These are phyloP conservation scores for Rhodotorula sp. DNA, from an alignment of 1,284 basidiomycete genomes.

Conservation along the genomic window DNA sequence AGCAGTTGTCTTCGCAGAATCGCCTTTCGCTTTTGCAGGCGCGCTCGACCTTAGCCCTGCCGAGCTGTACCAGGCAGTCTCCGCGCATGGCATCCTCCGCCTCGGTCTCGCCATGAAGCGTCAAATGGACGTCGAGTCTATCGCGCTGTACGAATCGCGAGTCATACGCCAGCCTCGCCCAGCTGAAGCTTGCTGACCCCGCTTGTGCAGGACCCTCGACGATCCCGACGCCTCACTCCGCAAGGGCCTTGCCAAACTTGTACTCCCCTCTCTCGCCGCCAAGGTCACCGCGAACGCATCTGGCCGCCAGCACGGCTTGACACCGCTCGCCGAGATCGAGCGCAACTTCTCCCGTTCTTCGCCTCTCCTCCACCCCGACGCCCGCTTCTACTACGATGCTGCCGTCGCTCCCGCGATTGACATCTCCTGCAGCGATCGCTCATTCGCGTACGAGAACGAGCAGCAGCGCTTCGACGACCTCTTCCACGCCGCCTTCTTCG, in stretches of 20 bases:
- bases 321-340: constrained; percentile 64
- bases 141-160: constrained; percentile 15
- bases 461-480: constrained; percentile 57
- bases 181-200: background rate
- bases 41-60: constrained; percentile 64
- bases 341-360: constrained; percentile 66
- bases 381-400: constrained; percentile 77
- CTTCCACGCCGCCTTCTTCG: constrained; percentile 74
- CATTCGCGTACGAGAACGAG: constrained; percentile 66
- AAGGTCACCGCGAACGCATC: constrained; percentile 19
- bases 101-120: constrained; percentile 32
- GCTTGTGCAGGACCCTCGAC: constrained; percentile 1
- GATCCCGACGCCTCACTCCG: background rate
- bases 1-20: constrained; percentile 37
- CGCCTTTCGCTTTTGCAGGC: constrained; percentile 71
- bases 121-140: background rate
- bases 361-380: constrained; percentile 71
- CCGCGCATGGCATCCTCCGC: constrained; percentile 50
- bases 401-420: constrained; percentile 81
- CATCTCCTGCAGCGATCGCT: constrained; percentile 70
- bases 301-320: constrained; percentile 51
- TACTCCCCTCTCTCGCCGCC: constrained; percentile 2
- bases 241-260: background rate
- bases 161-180: background rate
- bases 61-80: constrained; percentile 62